Base-by-base conservation (phyloP, 1,284 basidiomycete genomes). In the Veloboletus limbatus region DNA sequence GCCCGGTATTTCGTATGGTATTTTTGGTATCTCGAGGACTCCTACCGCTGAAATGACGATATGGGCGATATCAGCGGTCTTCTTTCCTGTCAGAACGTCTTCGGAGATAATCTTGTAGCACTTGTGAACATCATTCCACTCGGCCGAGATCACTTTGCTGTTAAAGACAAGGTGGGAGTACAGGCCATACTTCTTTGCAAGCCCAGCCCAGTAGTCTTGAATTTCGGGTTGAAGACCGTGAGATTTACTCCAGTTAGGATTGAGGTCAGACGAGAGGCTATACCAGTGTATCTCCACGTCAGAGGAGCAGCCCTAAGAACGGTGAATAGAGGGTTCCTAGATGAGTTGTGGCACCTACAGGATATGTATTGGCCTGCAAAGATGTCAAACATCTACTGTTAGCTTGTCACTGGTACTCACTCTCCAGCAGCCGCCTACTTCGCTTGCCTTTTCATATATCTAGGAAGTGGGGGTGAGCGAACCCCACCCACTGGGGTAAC, bases 1-100 rank as follows among this genome's bases (percentile, higher is more conserved):
- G 11, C 75, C 77, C 3, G 66, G 56, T 27, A 78, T 71, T 31
- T 67, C 59, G 26, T 48, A 42, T 3, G 60, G 57, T 11, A 48
- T 42, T 13, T 24, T 59, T 9, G 54, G 57, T 20, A 16, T 46
- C 27, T 62, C 57, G 17, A 59, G 34, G 30, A 53, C 2, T 16
- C 61, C 52, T 16, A 53, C 14, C 2, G 55, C 61, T 6, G 58
- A 59, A 20, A 59, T 45, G 6, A 59, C 47, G 21, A 59, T 45
- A 6, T 62, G 45, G 10, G 58, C 57, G 2, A 37, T 44, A 24
- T 52, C 55, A 0, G 17, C 30, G 4, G 30, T 28, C 18, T 36
- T 47, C 21, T 48, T 47, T 18, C 59, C 46, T 10, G 59, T 55
- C 28, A 21, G 11, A 32, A 60, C 30, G 18, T 64, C 45, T 42